Evolutionary conservation across 108 stramenopile genomes (phyloP), one percentile per base, ranked within the genome.

Genomic region (Nitzschia sp.): DNA sequence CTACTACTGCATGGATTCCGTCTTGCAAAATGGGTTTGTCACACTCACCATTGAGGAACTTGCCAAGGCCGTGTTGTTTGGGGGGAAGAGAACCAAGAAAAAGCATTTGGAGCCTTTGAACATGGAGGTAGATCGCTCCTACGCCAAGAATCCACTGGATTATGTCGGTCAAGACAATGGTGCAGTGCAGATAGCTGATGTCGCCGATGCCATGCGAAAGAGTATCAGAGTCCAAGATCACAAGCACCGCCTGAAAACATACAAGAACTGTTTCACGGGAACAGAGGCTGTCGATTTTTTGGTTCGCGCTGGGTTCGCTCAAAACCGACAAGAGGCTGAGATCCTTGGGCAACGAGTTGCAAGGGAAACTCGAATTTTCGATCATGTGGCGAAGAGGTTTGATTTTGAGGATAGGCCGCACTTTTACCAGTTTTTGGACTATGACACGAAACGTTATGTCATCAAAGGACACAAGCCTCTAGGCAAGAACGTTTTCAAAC

Each of bases 221-320:
- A 44, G 63, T 39, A 25, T 84, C 8, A 11, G 39, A 21, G 51
- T 79, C 10, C 44, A 70, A 43, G 40, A 51, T n/a, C 75, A 78
- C 37, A 75, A 41, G 10, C 60, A 74, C 37, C 43, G 69, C 10
- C 56, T 83, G 10, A 58, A 62, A 12, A 71, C 77, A 8, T 87
- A 80, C 75, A 71, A 70, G 14, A 48, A 63, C 61, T 69, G 63
- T 29, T 90, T 90, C 22, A 39, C 83, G 25, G 89, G 84, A 0
- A 38, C 37, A 15, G 82, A 83, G 21, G 79, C 75, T 15, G 80
- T 92, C 1, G 76, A 83, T 29, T 90, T 81, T 50, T 50, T 92
- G 53, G 65, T 87, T 17, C 46, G 75, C 17, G 42, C 63, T 63
- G 77, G 77, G 7, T 75, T 74, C 64, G 91, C 85, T 3, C 51